Evolutionary conservation across 1,284 basidiomycete species (phyloP).

Genomic region (Tausonia pullulans): DNA sequence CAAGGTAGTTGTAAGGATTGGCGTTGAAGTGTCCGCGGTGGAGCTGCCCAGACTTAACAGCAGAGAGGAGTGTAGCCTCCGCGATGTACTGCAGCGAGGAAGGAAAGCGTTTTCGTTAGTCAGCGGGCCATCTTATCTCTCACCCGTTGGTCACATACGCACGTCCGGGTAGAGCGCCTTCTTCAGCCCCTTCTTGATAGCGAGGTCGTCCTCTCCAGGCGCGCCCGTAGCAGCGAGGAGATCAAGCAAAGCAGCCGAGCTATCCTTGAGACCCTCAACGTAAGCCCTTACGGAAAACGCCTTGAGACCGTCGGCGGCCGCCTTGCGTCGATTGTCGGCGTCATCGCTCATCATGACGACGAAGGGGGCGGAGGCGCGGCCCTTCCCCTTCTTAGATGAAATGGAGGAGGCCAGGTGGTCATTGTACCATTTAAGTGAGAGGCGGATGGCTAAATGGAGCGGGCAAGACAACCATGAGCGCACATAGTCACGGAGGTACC

Average conservation of each 20-base stretch:
- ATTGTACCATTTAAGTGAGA: constrained; percentile 73
- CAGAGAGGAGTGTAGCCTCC: constrained; percentile 59
- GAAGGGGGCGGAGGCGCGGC: constrained; percentile 40
- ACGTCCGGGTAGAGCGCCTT: constrained; percentile 69
- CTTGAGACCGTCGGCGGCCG: constrained; percentile 54
- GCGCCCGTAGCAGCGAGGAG: constrained; percentile 55
- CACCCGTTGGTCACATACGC: constrained; percentile 19
- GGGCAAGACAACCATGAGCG: neutral
- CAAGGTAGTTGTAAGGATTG: constrained; percentile 90
- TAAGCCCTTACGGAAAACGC: constrained; percentile 64
- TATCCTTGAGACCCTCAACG: constrained; percentile 56
- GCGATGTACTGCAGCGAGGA: constrained; percentile 60
- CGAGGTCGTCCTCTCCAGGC: constrained; percentile 43
- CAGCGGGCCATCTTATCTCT: neutral
- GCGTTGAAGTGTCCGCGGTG: constrained; percentile 93
- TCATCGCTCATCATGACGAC: constrained; percentile 84
- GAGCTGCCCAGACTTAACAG: constrained; percentile 71
- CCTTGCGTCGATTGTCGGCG: constrained; percentile 67
- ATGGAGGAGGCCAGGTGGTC: constrained; percentile 51
- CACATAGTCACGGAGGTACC: neutral
- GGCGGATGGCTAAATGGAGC: constrained; percentile 56
- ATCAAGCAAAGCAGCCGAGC: constrained; percentile 57
- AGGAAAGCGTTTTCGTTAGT: neutral
- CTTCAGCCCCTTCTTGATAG: constrained; percentile 32
- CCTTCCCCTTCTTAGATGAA: constrained; percentile 33